A percentile compares a stretch with the other conserved stretches of the same genome.
phyloP scores from a whole-genome alignment of 1,139 yeast genomes.

The Magnusiomyces ingens region DNA sequence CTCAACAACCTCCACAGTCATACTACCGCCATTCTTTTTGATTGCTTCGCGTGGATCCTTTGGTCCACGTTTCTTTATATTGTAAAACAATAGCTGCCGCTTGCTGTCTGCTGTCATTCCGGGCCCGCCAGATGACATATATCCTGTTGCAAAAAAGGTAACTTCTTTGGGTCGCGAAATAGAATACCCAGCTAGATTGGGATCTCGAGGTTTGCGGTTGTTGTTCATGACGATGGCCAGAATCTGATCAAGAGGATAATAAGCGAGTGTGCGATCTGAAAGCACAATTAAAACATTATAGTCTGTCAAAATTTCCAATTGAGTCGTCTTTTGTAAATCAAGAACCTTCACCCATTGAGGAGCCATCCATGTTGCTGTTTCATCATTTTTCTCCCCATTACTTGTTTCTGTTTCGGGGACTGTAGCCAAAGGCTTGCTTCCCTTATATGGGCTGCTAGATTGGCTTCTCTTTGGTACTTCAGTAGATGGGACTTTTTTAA shows the following conservation, averaged over 20 bases:
- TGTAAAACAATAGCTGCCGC: conserved; percentile 47
- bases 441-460: background rate
- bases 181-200: conserved; percentile 13
- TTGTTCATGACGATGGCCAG: conserved; percentile 16
- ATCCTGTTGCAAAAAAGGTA: conserved; percentile 13
- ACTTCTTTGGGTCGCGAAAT: conserved; percentile 14
- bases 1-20: conserved; percentile 34
- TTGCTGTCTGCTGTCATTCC: conserved; percentile 1
- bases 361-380: conserved; percentile 16
- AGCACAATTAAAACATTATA: conserved; percentile 54
- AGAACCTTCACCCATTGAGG: conserved; percentile 55
- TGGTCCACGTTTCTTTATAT: conserved; percentile 15
- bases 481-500: background rate
- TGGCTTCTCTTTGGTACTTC: background rate
- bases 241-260: conserved; percentile 48
- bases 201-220: conserved; percentile 9
- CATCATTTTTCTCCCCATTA: background rate
- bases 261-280: conserved; percentile 52
- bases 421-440: background rate
- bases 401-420: background rate
- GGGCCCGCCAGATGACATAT: conserved; percentile 11
- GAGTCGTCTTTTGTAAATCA: conserved; percentile 48
- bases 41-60: conserved; percentile 24
- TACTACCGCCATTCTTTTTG: conserved; percentile 15
- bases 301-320: conserved; percentile 53